phyloP scores from a whole-genome alignment of 805 yeast genomes.

The Yamadazyma sp. region DNA sequence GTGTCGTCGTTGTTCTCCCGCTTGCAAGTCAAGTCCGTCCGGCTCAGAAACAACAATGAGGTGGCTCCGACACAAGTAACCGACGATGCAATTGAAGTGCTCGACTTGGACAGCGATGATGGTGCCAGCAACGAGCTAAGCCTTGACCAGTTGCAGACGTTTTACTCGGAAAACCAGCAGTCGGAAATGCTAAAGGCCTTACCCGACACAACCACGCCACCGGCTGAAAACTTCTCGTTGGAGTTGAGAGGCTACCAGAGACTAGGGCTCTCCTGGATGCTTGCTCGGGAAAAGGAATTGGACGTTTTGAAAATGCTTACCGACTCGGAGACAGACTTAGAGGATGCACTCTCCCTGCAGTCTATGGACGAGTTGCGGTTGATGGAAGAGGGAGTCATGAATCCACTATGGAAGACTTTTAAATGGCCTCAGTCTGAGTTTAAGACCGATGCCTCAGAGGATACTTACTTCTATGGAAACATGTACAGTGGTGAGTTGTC shows the following conservation, averaged over 20 bases:
- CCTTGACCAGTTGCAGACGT: conserved; percentile 70
- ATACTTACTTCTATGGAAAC: conserved; percentile 64
- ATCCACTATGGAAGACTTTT: conserved; percentile 84
- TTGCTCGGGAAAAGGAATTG: conserved; percentile 70
- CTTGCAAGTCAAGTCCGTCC: conserved; percentile 34
- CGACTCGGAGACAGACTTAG: conserved; percentile 17
- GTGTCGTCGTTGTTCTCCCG: conserved; percentile 55
- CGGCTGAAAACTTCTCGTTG: conserved; percentile 49
- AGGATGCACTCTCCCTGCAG: conserved; percentile 16
- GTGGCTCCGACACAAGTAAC: conserved; percentile 14
- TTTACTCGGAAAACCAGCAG: conserved; percentile 72
- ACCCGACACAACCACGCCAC: conserved; percentile 62
- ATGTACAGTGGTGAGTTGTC: conserved; percentile 79
- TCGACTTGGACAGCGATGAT: conserved; percentile 8
- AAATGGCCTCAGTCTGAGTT: conserved; percentile 58
- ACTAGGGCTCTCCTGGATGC: conserved; percentile 87
- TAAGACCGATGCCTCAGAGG: not conserved
- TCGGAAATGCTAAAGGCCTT: conserved; percentile 53
- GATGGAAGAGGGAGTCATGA: conserved; percentile 55
- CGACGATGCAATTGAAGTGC: conserved; percentile 13
- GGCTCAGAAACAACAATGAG: conserved; percentile 3
- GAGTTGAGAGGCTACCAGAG: conserved; percentile 74
- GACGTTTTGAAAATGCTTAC: conserved; percentile 38
- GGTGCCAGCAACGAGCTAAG: conserved; percentile 42
- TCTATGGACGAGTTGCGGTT: conserved; percentile 12